phyloP scores from a whole-genome alignment of 2,329 filamentous ascomycete genomes.

The Penicillium griseofulvum region DNA sequence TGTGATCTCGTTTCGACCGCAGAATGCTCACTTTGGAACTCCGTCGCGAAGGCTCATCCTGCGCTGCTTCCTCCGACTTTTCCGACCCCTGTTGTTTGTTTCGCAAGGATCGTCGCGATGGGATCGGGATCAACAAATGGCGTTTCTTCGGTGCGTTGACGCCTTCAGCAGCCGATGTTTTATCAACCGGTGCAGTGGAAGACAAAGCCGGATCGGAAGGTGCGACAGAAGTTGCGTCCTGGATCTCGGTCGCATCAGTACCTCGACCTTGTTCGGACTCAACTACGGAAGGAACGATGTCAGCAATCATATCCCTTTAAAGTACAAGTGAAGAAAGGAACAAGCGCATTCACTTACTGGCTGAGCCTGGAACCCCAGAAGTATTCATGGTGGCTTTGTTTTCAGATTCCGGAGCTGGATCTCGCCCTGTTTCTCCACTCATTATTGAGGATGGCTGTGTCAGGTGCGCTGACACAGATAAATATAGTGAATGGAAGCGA shows the following conservation, averaged over 20 bases:
- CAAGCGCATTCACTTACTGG: slow-evolving; percentile 25
- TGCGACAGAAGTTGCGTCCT: slow-evolving; percentile 20
- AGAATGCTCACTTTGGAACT: slow-evolving; percentile 66
- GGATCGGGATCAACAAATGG: slow-evolving; percentile 36
- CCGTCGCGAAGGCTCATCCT: slow-evolving; percentile 51
- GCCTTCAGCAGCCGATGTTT: slow-evolving; percentile 15
- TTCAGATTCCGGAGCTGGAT: slow-evolving; percentile 30
- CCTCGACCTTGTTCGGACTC: slow-evolving; percentile 24
- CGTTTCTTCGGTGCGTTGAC: slow-evolving; percentile 36
- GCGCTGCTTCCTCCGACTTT: slow-evolving; percentile 31
- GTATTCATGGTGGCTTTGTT: slow-evolving; percentile 35
- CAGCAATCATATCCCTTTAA: slow-evolving; percentile 8
- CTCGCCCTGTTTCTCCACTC: slow-evolving; percentile 34
- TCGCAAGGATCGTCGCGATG: slow-evolving; percentile 41
- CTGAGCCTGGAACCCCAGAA: slow-evolving; percentile 25
- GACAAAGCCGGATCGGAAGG: slow-evolving; percentile 17
- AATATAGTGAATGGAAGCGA: slow-evolving; percentile 8
- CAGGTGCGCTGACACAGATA: slow-evolving; percentile 11
- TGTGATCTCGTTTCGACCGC: slow-evolving; percentile 64
- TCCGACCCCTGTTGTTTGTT: slow-evolving; percentile 37
- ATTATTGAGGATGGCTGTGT: slow-evolving; percentile 34
- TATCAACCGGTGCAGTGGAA: slow-evolving; percentile 6
- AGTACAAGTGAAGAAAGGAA: not conserved
- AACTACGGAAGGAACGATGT: slow-evolving; percentile 19
- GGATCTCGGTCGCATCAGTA: slow-evolving; percentile 23